A percentile compares a stretch with the other conserved stretches of the same genome.
phyloP scores from a whole-genome alignment of 2,329 filamentous ascomycete genomes.

The Hypoxylon sp. region DNA sequence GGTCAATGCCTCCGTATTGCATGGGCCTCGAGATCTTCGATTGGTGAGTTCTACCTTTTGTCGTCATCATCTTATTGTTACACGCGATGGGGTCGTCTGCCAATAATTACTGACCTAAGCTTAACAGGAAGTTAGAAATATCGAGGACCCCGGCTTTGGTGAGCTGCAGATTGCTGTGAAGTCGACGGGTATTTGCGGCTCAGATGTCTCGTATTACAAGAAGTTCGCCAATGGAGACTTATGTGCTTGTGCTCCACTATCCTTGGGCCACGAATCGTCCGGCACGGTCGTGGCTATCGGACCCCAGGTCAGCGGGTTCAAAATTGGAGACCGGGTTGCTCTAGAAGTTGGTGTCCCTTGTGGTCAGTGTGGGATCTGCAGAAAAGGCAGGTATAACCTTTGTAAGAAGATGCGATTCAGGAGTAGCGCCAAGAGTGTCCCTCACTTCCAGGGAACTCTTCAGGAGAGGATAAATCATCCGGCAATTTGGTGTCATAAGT shows the following conservation, averaged over 20 bases:
- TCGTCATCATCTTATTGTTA: constrained; percentile 49
- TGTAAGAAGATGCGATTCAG: constrained; percentile 74
- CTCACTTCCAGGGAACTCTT: constrained; percentile 74
- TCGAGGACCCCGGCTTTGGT: constrained; percentile 63
- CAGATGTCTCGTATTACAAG: constrained; percentile 79
- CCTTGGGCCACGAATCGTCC: constrained; percentile 74
- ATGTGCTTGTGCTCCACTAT: constrained; percentile 75
- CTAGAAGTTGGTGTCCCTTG: constrained; percentile 60
- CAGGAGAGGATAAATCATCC: constrained; percentile 75
- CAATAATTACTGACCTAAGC: constrained; percentile 34
- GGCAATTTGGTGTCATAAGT: constrained; percentile 74
- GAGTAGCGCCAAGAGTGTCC: constrained; percentile 74
- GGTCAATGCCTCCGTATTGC: constrained; percentile 69
- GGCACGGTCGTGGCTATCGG: constrained; percentile 71
- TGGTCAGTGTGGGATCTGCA: constrained; percentile 59
- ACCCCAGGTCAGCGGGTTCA: constrained; percentile 66
- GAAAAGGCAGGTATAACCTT: constrained; percentile 71
- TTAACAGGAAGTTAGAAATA: constrained; percentile 65
- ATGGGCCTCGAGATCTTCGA: constrained; percentile 70
- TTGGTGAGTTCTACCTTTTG: constrained; percentile 62
- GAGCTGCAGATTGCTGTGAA: constrained; percentile 77
- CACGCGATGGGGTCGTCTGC: constrained; percentile 48
- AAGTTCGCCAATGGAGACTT: constrained; percentile 81
- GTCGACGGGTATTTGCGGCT: constrained; percentile 78
- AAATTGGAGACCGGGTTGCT: constrained; percentile 69